A percentile compares a stretch with the other conserved stretches of the same genome.
Conservation (phyloP, 2,329 filamentous ascomycete genomes). For the Fusarium staphyleae region DNA sequence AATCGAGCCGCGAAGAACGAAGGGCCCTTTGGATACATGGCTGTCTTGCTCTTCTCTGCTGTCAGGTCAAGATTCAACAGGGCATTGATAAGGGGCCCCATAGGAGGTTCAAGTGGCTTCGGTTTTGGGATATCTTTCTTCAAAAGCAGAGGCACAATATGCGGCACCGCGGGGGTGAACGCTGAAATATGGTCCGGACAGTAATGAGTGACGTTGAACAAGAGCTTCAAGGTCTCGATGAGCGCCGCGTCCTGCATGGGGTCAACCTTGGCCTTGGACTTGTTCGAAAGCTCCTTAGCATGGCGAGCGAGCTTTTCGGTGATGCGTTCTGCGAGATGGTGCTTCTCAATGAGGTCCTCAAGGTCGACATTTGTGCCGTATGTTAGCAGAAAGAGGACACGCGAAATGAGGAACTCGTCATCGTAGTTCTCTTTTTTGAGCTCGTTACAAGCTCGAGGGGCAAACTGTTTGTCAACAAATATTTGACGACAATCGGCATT, state of each 20-base stretch:
- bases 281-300: conserved; percentile 53
- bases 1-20: conserved; percentile 69
- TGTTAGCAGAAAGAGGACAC: conserved; percentile 54
- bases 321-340: conserved; percentile 62
- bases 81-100: conserved; percentile 78
- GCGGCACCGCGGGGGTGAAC: conserved; percentile 73
- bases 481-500: conserved; percentile 53
- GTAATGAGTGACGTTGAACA: conserved; percentile 87
- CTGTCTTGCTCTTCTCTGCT: conserved; percentile 58
- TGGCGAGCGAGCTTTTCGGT: conserved; percentile 75
- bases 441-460: conserved; percentile 69
- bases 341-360: conserved; percentile 55
- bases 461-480: conserved; percentile 56
- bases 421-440: conserved; percentile 78
- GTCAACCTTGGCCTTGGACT: conserved; percentile 48
- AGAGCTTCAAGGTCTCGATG: conserved; percentile 81
- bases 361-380: conserved; percentile 59
- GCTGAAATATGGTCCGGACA: conserved; percentile 65
- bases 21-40: conserved; percentile 72
- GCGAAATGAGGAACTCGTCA: conserved; percentile 78
- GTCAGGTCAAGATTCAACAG: conserved; percentile 79
- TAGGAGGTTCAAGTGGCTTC: conserved; percentile 75
- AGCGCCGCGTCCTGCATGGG: conserved; percentile 82
- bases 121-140: conserved; percentile 61
- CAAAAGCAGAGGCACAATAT: conserved; percentile 74